phyloP scores from a whole-genome alignment of 139 green algal species.

The Dunaliella sp. region DNA sequence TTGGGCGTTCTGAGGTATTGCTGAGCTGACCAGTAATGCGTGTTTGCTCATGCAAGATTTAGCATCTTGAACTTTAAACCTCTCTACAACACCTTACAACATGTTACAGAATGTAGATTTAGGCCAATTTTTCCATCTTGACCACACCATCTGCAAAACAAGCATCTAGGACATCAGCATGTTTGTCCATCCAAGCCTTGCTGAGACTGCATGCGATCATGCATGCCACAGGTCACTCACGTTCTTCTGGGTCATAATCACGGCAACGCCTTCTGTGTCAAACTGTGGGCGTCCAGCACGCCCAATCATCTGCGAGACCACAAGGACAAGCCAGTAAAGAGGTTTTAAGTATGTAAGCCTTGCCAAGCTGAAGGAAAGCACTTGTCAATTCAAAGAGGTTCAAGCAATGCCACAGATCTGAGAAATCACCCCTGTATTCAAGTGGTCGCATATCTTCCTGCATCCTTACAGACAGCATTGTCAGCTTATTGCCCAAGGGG shows the following conservation, averaged over 20 bases:
- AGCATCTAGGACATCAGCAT: too few species aligned
- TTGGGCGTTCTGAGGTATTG: too few species aligned
- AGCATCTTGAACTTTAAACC: too few species aligned
- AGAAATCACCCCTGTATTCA: not conserved
- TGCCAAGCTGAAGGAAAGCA: not conserved
- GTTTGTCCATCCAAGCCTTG: too few species aligned
- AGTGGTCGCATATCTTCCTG: not conserved
- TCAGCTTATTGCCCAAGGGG: too few species aligned
- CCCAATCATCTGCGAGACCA: conserved; percentile 73
- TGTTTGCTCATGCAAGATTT: too few species aligned
- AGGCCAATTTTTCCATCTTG: not conserved
- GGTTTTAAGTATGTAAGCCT: not conserved
- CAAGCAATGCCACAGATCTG: not conserved
- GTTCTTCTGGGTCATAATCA: conserved; percentile 89
- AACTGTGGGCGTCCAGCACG: conserved; percentile 91
- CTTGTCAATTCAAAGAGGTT: not conserved
- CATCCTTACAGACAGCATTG: too few species aligned
- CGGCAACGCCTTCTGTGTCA: conserved; percentile 82
- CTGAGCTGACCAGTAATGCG: too few species aligned
- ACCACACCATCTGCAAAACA: not conserved
- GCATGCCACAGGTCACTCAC: conserved; percentile 16
- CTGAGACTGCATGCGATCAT: too few species aligned
- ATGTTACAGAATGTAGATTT: not conserved
- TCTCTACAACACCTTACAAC: too few species aligned
- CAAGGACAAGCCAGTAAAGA: conserved; percentile 63